Conservation (phyloP, 2,329 filamentous ascomycete species). For the Aspergillus latus region DNA sequence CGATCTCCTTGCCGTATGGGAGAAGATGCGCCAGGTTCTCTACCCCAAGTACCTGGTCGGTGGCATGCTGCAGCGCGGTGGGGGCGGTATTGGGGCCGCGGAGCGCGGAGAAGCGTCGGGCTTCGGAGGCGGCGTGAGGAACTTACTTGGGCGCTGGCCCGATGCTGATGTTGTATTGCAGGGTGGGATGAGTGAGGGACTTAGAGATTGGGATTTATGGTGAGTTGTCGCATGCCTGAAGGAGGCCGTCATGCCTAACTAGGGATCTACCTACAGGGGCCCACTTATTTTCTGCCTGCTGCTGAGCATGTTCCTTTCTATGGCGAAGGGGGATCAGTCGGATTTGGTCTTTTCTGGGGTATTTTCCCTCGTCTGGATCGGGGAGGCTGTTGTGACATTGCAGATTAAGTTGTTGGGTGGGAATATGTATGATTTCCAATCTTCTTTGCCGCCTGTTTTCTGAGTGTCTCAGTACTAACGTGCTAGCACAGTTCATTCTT, state of each 20-base stretch:
- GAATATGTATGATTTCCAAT: constrained; percentile 75
- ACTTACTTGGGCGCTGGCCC: constrained; percentile 63
- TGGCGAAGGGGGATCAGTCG: constrained; percentile 77
- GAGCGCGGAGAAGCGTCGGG: constrained; percentile 56
- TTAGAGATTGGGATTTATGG: constrained; percentile 97
- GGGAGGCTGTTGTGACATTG: constrained; percentile 92
- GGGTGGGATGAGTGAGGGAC: constrained; percentile 77
- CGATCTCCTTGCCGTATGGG: constrained; percentile 90
- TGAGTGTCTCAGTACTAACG: constrained; percentile 20
- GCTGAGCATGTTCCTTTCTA: constrained; percentile 81
- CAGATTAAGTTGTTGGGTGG: constrained; percentile 96
- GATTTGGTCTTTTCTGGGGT: constrained; percentile 92
- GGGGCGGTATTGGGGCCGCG: constrained; percentile 54
- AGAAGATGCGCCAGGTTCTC: constrained; percentile 95
- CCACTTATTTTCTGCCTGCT: constrained; percentile 91
- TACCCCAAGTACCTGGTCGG: constrained; percentile 91
- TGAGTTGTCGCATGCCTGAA: constrained; percentile 33
- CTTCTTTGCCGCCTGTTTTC: not conserved
- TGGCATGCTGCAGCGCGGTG: constrained; percentile 59
- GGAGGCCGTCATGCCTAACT: constrained; percentile 6
- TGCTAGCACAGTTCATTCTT: constrained; percentile 77
- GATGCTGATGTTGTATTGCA: constrained; percentile 66
- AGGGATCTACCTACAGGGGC: constrained; percentile 56
- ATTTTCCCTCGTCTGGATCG: constrained; percentile 95
- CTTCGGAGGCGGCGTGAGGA: constrained; percentile 51